Evolutionary conservation across 345 rosid genomes (phyloP).

Genomic region (Aethionema arabicum): DNA sequence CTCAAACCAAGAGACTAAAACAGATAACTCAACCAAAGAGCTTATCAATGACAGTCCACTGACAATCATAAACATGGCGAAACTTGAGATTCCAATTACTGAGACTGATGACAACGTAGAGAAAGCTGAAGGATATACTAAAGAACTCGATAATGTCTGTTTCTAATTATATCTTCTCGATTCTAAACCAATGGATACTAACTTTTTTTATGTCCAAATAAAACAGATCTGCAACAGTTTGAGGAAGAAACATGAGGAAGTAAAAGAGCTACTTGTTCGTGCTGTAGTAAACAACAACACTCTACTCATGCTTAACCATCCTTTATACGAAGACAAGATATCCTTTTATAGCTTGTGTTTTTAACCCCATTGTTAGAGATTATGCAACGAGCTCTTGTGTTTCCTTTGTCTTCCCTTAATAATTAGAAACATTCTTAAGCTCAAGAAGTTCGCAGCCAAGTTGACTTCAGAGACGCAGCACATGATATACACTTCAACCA

Average conservation of each 20-base stretch:
- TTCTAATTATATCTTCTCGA: background rate
- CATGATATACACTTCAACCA: constrained; percentile 18
- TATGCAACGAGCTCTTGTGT: constrained; percentile 1
- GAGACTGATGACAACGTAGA: constrained; percentile 57
- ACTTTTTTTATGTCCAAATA: constrained; percentile 3
- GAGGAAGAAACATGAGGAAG: constrained; percentile 83
- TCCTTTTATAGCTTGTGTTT: constrained; percentile 46
- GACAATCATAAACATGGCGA: constrained; percentile 38
- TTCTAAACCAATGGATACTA: background rate
- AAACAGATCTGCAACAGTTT: constrained; percentile 82
- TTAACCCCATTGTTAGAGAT: background rate
- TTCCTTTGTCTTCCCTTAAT: constrained; percentile 47
- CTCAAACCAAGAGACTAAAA: constrained; percentile 36
- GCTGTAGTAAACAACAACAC: constrained; percentile 77
- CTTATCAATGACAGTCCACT: constrained; percentile 32
- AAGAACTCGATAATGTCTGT: constrained; percentile 78
- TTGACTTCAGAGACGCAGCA: constrained; percentile 40
- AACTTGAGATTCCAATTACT: constrained; percentile 40
- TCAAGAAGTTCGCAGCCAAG: constrained; percentile 58
- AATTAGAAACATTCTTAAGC: constrained; percentile 52
- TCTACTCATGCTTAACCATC: constrained; percentile 84
- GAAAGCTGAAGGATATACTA: constrained; percentile 78
- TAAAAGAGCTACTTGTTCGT: constrained; percentile 77
- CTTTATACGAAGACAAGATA: constrained; percentile 68
- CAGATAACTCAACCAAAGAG: constrained; percentile 31